Evolutionary conservation across 1,284 basidiomycete species (phyloP).

Genomic region (Pholiota adiposa): DNA sequence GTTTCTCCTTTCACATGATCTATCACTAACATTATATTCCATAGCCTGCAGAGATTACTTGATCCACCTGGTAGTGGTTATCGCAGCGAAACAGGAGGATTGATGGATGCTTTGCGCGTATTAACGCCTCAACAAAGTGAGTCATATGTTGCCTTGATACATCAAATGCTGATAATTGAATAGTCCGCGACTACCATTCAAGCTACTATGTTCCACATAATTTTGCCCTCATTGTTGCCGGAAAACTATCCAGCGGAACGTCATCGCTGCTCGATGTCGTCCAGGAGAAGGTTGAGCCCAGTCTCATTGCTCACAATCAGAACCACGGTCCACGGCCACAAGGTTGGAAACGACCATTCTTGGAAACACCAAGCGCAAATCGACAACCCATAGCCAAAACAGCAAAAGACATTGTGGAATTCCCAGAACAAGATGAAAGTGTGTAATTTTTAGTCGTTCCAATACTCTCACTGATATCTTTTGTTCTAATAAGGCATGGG

Average conservation of each 20-base stretch:
- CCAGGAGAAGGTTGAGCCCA: conserved; percentile 83
- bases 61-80: conserved; percentile 90
- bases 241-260: conserved; percentile 78
- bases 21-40: background rate
- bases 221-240: conserved; percentile 81
- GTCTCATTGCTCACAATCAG: conserved; percentile 76
- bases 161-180: conserved; percentile 4
- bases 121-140: conserved; percentile 91
- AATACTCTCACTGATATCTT: conserved; percentile 10
- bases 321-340: conserved; percentile 66
- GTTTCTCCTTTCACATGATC: background rate
- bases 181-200: conserved; percentile 90
- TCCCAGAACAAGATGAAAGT: conserved; percentile 98
- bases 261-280: conserved; percentile 74
- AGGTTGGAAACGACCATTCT: conserved; percentile 93
- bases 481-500: conserved; percentile 57
- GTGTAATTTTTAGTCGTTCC: conserved; percentile 18
- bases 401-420: conserved; percentile 76
- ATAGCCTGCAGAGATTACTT: conserved; percentile 77
- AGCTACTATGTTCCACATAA: conserved; percentile 97
- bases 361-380: conserved; percentile 83
- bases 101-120: conserved; percentile 90
- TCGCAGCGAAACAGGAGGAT: conserved; percentile 94
- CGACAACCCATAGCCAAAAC: conserved; percentile 62
- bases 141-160: conserved; percentile 19